Base-by-base conservation (phyloP, 345 rosid species). In the Excoecaria cochinchinensis region DNA sequence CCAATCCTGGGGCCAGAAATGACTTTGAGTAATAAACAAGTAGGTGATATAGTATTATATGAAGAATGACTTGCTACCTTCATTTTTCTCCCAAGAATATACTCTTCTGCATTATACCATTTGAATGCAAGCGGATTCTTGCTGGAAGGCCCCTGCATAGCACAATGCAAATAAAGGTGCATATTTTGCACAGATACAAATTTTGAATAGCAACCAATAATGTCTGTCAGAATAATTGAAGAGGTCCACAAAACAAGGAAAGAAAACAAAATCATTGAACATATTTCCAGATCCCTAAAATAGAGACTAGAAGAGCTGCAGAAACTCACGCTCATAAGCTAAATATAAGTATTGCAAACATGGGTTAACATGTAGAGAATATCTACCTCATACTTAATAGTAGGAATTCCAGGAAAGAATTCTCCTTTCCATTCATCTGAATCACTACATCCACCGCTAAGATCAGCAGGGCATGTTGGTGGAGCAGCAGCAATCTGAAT, bases 21-120 rank as follows among this genome's bases (percentile, higher is more conserved):
- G 40, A 73, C 25, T 21, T 38, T 71, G 62, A 85, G 73, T 25
- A 40, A 62, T 60, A 21, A 77, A 22, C 61, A 69, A 38, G 24
- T 58, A 51, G 68, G 69, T 15, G 17, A 64, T 9, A 72, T 55
- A 48, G n/a, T 10, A 42, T 21, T 31, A n/a, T 17, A 31, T 3
- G 14, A 66, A 67, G 72, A 64, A 60, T 55, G 59, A 53, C 47
- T 57, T 46, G 15, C 4, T 22, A 92, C 99, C 94, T 95, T 95
- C 99, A 95, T 95, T 83, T 86, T 95, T 90, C 90, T 93, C 77
- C 99, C 99, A 62, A 95, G 90, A 79, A 95, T 84, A 84, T 79
- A 92, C 75, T 95, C 98, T 76, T 95, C 91, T 0, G 95, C 93
- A 76, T 93, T 87, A 77, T 95, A 93, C 97, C 97, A 95, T 84